phyloP scores from a whole-genome alignment of 2,329 filamentous ascomycete species.

The Akanthomyces dipterigenus region DNA sequence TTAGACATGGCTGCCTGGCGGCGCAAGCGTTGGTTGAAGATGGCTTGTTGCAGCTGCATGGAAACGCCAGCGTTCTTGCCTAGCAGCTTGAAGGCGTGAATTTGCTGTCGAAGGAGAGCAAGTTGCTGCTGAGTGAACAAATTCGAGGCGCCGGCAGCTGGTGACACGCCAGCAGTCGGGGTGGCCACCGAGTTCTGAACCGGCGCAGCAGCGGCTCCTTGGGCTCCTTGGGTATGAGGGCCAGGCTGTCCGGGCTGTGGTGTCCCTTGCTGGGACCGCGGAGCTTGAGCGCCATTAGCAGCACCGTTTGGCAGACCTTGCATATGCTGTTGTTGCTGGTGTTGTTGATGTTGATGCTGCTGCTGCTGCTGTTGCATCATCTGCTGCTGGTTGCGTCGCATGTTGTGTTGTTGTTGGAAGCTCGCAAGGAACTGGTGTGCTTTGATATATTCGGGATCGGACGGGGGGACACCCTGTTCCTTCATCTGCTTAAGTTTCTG shows the following conservation, averaged over 20 bases:
- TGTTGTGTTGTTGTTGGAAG: conserved; percentile 60
- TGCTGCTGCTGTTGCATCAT: conserved; percentile 33
- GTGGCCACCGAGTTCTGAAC: conserved; percentile 25
- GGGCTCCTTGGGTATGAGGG: conserved; percentile 30
- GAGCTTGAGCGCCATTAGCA: conserved; percentile 42
- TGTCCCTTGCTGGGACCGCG: conserved; percentile 31
- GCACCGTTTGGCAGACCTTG: conserved; percentile 51
- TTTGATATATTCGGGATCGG: conserved; percentile 84
- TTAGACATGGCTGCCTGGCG: conserved; percentile 49
- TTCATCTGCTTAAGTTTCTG: conserved; percentile 91
- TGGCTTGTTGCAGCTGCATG: conserved; percentile 67
- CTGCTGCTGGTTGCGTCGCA: conserved; percentile 42
- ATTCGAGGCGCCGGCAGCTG: conserved; percentile 38
- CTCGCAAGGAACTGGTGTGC: conserved; percentile 66
- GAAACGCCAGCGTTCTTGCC: conserved; percentile 83
- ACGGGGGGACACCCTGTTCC: conserved; percentile 69
- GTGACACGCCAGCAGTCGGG: conserved; percentile 24
- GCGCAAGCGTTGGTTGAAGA: conserved; percentile 69
- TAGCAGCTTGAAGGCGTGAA: conserved; percentile 83
- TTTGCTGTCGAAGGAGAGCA: conserved; percentile 72
- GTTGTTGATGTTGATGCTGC: conserved; percentile 33
- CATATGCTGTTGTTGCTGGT: conserved; percentile 36
- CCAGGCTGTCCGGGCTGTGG: conserved; percentile 26
- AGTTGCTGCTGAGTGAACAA: conserved; percentile 74
- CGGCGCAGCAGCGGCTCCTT: conserved; percentile 33